Evolutionary conservation across 306 rosid species (phyloP), one percentile per base, ranked within the genome.

Genomic region (Phaseolus lunatus): DNA sequence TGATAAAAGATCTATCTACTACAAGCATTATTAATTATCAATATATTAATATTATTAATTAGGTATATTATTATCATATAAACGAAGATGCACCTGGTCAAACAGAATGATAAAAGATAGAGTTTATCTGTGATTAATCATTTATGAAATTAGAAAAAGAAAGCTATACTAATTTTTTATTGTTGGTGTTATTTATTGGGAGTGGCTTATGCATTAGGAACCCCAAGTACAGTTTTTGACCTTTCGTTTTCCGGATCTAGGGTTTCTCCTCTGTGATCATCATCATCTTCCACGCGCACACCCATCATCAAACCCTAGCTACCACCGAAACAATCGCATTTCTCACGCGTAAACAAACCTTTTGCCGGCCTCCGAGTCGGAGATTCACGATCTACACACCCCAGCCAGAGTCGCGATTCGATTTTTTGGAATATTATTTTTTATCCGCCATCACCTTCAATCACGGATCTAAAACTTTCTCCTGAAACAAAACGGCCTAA

Each of bases 201-300:
- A 79, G 62, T 47, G 74, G 58, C 83, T 41, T 39, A 83, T 59
- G 87, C 80, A 44, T 58, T 48, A 19, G 20, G 62, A 73, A 23
- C 82, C 72, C 82, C 72, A 84, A 59, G 84, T 79, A 88, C 84
- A 64, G 72, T 80, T 95, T 86, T 88, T 86, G 97, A 95, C 93
- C 91, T 88, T 87, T 85, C 88, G 89, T 88, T 84, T 88, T 91
- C 98, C 85, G 97, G 97, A 92, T 95, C 97, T 95, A 95, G 99
- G 99, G 98, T 90, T 96, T 92, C 86, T 61, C 82, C 70, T 82
- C 78, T 80, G 44, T n/a, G 86, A 83, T 88, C 85, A 83, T 77
- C 81, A 67, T 77, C 82, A 44, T 81, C 83, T 66, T 80, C 79
- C 39, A 49, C 70, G 39, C 50, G 41, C 72, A 58, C 49, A 23